Evolutionary conservation across 2,329 filamentous ascomycete genomes (phyloP).

Genomic region (Verticillium nubilum): DNA sequence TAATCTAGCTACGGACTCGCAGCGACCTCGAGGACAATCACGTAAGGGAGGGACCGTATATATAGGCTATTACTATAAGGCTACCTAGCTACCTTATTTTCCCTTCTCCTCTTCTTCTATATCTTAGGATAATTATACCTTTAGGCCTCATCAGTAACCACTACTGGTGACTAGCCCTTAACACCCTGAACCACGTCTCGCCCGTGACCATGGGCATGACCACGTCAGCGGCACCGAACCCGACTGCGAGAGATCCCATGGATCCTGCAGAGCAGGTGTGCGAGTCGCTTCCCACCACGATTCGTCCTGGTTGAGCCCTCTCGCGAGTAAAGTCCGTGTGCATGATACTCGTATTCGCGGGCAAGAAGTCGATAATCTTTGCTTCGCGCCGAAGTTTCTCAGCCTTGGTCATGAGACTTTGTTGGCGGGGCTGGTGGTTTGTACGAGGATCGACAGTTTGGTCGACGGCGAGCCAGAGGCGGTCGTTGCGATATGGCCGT

Average conservation of each 20-base stretch:
- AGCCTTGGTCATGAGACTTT: constrained; percentile 1
- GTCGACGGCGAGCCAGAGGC: constrained; percentile 44
- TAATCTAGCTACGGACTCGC: no score
- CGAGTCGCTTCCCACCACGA: constrained; percentile 37
- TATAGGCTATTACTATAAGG: no score
- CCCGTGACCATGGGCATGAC: constrained; percentile 37
- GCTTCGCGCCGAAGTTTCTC: not conserved
- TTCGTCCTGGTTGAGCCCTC: constrained; percentile 35
- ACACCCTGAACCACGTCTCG: constrained; percentile 43
- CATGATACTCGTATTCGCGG: not conserved
- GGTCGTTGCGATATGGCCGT: constrained; percentile 41
- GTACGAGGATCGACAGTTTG: constrained; percentile 37
- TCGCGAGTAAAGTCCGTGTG: constrained; percentile 40
- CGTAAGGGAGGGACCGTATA: no score
- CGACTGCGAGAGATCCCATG: constrained; percentile 34
- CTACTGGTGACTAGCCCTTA: no score
- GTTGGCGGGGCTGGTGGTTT: not conserved
- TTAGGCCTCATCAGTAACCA: no score
- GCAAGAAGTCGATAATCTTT: not conserved
- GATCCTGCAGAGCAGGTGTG: constrained; percentile 40
- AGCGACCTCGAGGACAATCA: no score
- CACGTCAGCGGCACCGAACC: constrained; percentile 38
- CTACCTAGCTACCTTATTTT: no score
- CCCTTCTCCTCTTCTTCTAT: no score
- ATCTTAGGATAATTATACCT: no score